phyloP scores from a whole-genome alignment of 2,329 filamentous ascomycete genomes.

The Dothideomycetes sp. region DNA sequence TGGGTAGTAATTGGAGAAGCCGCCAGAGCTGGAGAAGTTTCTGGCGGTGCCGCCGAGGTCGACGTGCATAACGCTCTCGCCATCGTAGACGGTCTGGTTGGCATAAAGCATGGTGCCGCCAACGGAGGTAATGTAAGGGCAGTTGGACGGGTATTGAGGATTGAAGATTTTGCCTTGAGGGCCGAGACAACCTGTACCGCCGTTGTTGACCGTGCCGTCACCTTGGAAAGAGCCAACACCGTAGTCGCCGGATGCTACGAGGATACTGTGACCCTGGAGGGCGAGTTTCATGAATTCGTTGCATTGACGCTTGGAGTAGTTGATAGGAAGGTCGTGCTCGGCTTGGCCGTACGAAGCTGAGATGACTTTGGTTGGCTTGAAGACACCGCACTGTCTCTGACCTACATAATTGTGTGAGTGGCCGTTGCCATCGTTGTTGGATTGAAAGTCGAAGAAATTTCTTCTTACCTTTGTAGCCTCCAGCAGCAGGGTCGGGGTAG shows the following conservation, averaged over 20 bases:
- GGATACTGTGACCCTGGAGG: conserved; percentile 32
- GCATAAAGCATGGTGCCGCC: conserved; percentile 1
- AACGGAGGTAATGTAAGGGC: conserved; percentile 6
- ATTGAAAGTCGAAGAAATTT: no score
- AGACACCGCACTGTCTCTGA: conserved; percentile 30
- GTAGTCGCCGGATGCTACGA: conserved; percentile 33
- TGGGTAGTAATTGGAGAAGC: conserved; percentile 4
- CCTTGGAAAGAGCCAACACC: conserved; percentile 22
- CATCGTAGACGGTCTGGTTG: conserved; percentile 1
- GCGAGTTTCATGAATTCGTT: conserved; percentile 35
- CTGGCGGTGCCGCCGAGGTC: neutral
- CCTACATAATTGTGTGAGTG: conserved; percentile 19
- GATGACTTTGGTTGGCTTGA: conserved; percentile 45
- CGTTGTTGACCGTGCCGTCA: neutral
- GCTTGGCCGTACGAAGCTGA: conserved; percentile 48
- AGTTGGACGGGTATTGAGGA: conserved; percentile 8
- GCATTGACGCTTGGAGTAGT: conserved; percentile 40
- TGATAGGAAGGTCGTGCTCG: conserved; percentile 40
- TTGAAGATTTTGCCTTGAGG: conserved; percentile 13
- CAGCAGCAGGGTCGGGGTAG: conserved; percentile 36
- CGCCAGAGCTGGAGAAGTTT: conserved; percentile 1
- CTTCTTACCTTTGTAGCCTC: conserved; percentile 4
- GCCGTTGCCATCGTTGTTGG: neutral
- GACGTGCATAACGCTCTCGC: conserved; percentile 1
- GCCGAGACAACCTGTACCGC: conserved; percentile 2